A percentile compares a stretch with the other conserved stretches of the same genome.
Evolutionary conservation across 345 rosid species (phyloP).

Genomic region (Erucastrum elatum): DNA sequence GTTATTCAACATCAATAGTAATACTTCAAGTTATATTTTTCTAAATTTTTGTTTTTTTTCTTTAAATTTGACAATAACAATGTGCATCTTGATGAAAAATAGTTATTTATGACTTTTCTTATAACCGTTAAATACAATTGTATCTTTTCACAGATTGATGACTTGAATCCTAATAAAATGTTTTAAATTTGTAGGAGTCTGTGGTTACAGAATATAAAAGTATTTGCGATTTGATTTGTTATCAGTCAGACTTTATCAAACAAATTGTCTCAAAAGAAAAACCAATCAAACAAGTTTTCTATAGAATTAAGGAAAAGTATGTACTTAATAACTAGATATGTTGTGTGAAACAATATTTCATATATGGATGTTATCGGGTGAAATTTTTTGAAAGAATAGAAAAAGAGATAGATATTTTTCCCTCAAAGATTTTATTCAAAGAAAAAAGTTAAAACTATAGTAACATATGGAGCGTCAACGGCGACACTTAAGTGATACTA

Average conservation of each 20-base stretch:
- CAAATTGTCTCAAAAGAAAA: conserved; percentile 23
- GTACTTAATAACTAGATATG: neutral
- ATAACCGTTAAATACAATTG: neutral
- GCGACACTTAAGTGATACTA: too few species aligned
- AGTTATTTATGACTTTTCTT: neutral
- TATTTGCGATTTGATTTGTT: conserved; percentile 15
- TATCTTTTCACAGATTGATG: neutral
- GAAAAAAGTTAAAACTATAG: too few species aligned
- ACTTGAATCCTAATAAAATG: neutral
- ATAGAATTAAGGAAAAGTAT: neutral
- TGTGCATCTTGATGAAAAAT: neutral
- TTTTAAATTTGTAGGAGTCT: neutral
- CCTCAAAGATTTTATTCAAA: too few species aligned
- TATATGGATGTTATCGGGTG: neutral
- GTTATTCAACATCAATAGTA: neutral
- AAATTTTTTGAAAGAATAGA: neutral
- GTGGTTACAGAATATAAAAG: neutral
- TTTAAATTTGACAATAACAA: neutral
- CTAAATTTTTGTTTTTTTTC: neutral
- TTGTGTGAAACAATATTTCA: neutral
- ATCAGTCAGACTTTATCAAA: conserved; percentile 13
- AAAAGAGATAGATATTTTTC: neutral
- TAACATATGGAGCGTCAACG: too few species aligned
- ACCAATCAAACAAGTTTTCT: neutral
- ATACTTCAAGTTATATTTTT: neutral